Percentiles rank a stretch among this genome's conserved stretches.
These are phyloP conservation scores for Penicillium sclerotigenum DNA, from an alignment of 2,329 filamentous ascomycete genomes.

Conservation along the genomic window DNA sequence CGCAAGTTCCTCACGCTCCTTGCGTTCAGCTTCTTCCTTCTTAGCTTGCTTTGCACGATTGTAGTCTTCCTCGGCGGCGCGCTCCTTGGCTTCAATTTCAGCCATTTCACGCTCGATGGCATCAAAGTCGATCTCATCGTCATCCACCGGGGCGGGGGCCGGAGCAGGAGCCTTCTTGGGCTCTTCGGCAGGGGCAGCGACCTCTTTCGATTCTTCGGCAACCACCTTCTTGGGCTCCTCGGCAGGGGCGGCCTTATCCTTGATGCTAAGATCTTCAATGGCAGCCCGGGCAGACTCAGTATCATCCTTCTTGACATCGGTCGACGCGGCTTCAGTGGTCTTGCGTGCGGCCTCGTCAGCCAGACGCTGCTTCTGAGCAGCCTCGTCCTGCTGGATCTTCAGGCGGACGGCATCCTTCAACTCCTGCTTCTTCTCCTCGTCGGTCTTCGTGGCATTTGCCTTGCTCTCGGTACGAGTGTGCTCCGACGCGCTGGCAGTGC, in stretches of 20 bases:
- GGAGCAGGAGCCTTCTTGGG: conserved; percentile 19
- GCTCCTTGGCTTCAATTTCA: conserved; percentile 47
- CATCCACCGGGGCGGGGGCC: conserved; percentile 32
- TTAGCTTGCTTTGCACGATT: conserved; percentile 76
- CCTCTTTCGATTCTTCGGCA: conserved; percentile 18
- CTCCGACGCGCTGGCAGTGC: conserved; percentile 63
- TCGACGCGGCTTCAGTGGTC: conserved; percentile 43
- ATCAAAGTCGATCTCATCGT: conserved; percentile 47
- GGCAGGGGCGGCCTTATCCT: conserved; percentile 28
- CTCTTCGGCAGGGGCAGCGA: conserved; percentile 19
- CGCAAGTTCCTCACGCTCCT: conserved; percentile 46
- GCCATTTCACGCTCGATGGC: conserved; percentile 48
- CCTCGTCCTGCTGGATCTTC: conserved; percentile 58
- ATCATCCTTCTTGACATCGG: conserved; percentile 35
- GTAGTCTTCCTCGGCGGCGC: conserved; percentile 46
- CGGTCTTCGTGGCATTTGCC: conserved; percentile 59
- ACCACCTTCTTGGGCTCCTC: conserved; percentile 21
- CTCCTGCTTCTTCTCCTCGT: conserved; percentile 77
- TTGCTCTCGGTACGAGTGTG: conserved; percentile 71
- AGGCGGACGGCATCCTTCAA: conserved; percentile 57
- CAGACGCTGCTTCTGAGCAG: conserved; percentile 46
- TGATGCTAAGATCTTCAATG: conserved; percentile 30
- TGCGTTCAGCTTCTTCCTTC: conserved; percentile 53
- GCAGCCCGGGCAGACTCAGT: conserved; percentile 35
- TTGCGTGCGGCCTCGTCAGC: conserved; percentile 46